phyloP scores from a whole-genome alignment of 495 filamentous ascomycete genomes.

The Aspergillus affinis region DNA sequence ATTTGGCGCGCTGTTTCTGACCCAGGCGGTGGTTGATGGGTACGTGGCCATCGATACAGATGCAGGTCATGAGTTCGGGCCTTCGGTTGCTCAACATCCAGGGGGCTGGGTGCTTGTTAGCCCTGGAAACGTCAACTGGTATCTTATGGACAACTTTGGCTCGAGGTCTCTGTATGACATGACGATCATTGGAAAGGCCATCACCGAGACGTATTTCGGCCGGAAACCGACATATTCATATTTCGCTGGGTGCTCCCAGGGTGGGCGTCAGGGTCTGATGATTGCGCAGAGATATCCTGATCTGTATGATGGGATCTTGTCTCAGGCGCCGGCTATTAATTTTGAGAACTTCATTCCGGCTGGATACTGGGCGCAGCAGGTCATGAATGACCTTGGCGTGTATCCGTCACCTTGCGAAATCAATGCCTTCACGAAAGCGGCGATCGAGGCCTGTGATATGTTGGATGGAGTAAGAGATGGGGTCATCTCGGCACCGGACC shows the following conservation, averaged over 20 bases:
- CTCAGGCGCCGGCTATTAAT: conserved; percentile 46
- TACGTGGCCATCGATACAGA: conserved; percentile 21
- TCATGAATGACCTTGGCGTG: conserved; percentile 35
- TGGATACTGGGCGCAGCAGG: conserved; percentile 16
- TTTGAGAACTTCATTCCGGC: conserved; percentile 36
- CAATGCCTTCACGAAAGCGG: conserved; percentile 43
- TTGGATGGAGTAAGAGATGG: conserved; percentile 58
- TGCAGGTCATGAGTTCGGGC: conserved; percentile 37
- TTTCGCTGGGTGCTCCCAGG: conserved; percentile 48
- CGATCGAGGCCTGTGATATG: conserved; percentile 45
- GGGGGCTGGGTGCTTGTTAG: conserved; percentile 38
- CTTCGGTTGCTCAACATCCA: conserved; percentile 34
- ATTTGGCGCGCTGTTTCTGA: conserved; percentile 20
- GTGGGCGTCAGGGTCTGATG: conserved; percentile 47
- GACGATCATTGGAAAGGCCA: conserved; percentile 22
- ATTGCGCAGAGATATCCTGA: conserved; percentile 43
- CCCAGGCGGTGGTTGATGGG: conserved; percentile 4
- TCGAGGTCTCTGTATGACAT: conserved; percentile 37
- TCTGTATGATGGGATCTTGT: conserved; percentile 60
- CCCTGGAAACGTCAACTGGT: conserved; percentile 42
- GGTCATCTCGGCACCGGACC: conserved; percentile 53
- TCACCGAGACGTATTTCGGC: conserved; percentile 20
- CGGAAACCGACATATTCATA: conserved; percentile 33
- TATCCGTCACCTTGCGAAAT: conserved; percentile 41
- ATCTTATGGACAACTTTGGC: conserved; percentile 38